Percentiles rank a stretch among this genome's conserved stretches.
phyloP scores from a whole-genome alignment of 2,329 filamentous ascomycete genomes.

The Arthrobotrys musiformis region DNA sequence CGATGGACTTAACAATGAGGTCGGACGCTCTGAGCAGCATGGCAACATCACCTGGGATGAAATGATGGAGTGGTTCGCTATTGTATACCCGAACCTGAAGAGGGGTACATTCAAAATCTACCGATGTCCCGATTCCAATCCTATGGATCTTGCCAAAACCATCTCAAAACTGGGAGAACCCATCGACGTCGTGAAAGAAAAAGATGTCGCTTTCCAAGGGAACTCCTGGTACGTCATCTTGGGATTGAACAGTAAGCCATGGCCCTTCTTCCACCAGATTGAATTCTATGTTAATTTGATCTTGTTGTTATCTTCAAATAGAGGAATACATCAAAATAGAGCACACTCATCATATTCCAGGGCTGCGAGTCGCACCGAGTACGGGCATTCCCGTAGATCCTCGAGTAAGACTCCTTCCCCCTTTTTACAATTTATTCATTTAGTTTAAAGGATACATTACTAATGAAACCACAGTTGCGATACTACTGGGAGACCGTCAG shows the following conservation, averaged over 20 bases:
- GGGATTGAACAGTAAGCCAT: not conserved
- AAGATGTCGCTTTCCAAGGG: not conserved
- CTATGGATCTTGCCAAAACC: not conserved
- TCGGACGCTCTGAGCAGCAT: constrained; percentile 21
- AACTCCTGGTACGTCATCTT: constrained; percentile 13
- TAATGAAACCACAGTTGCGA: not conserved
- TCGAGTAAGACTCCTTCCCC: constrained; percentile 4
- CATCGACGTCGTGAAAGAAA: not conserved
- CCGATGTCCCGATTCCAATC: constrained; percentile 5
- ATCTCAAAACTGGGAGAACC: not conserved
- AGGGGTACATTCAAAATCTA: constrained; percentile 11
- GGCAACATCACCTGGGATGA: constrained; percentile 27
- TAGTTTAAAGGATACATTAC: not conserved
- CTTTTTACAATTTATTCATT: not conserved
- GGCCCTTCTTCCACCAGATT: too few species aligned
- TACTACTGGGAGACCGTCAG: constrained; percentile 8
- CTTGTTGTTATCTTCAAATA: too few species aligned
- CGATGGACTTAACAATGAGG: constrained; percentile 13
- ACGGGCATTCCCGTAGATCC: not conserved
- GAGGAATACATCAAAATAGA: constrained; percentile 22
- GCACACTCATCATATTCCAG: not conserved
- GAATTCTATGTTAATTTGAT: too few species aligned
- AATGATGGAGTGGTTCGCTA: constrained; percentile 18
- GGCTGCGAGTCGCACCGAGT: not conserved
- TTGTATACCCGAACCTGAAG: constrained; percentile 27